Conservation (phyloP, 2,329 filamentous ascomycete genomes). For the Emergomyces pasteurianus region DNA sequence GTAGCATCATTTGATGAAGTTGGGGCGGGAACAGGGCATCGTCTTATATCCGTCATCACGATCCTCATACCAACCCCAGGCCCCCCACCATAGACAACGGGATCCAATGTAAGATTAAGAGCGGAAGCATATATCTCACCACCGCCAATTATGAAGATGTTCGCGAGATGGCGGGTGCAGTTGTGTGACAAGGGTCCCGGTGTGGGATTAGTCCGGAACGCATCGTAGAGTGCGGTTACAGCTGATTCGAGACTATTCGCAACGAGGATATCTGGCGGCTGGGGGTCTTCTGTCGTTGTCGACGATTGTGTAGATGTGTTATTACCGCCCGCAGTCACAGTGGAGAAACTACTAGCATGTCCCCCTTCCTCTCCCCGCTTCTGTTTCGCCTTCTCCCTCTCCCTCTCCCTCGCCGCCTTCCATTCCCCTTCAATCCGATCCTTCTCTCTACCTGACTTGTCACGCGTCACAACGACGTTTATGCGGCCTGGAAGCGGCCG, state of each 20-base stretch:
- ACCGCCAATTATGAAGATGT: conserved; percentile 81
- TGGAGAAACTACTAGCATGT: background rate
- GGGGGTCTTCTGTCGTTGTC: background rate
- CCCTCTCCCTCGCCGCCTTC: conserved; percentile 18
- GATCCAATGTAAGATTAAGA: conserved; percentile 30
- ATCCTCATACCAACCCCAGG: conserved; percentile 18
- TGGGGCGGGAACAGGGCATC: conserved; percentile 8
- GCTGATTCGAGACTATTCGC: conserved; percentile 49
- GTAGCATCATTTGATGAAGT: background rate
- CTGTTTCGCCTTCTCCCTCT: conserved; percentile 15
- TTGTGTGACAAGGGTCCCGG: conserved; percentile 2
- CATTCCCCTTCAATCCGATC: conserved; percentile 26
- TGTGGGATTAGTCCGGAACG: conserved; percentile 6
- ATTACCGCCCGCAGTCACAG: background rate
- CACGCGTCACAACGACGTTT: conserved; percentile 67
- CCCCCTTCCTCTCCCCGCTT: conserved; percentile 5
- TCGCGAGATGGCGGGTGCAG: conserved; percentile 31
- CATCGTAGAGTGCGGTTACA: conserved; percentile 29
- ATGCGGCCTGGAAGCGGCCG: conserved; percentile 67
- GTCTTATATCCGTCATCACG: conserved; percentile 30
- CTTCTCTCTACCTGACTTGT: conserved; percentile 19
- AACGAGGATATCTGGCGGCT: conserved; percentile 34
- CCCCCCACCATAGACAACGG: background rate
- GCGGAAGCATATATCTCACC: conserved; percentile 71
- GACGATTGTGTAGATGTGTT: background rate